Base-by-base conservation (phyloP, 306 rosid genomes). In the Ormosia emarginata region DNA sequence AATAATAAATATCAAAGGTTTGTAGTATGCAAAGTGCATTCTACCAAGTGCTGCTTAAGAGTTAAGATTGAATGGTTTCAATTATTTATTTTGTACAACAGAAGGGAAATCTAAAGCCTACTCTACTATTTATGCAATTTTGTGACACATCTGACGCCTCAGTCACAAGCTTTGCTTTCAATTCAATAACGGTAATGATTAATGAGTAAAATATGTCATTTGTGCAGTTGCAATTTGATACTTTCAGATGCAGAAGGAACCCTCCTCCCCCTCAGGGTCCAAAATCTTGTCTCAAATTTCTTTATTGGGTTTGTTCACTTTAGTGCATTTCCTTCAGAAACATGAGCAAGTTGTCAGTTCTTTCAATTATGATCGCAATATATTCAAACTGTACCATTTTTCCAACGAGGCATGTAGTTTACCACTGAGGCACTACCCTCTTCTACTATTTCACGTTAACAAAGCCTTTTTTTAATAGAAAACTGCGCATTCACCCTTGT, bases 181-280 rank as follows among this genome's bases (percentile, higher is more conserved):
- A 24, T 77, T 77, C 12, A 46, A 15, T 44, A 59, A 34, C 80
- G 46, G 24, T n/a, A 34, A 36, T 50, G 30, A 1, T 18, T 73
- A n/a, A 39, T 52, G 37, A 73, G n/a, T 6, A 12, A 74, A 74
- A 40, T 7, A 41, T 68, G 57, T 11, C 33, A 44, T 15, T 14
- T 57, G 71, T 58, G 73, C 81, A 67, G 78, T 78, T 41, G 8
- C 55, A 33, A 4, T 40, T 57, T 34, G 64, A 75, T 47, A 24
- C 52, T 76, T 56, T 61, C 43, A 44, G 65, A 67, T 15, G 65
- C 81, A n/a, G 43, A 17, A 81, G 84, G 36, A 64, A n/a, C 6
- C 1, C 41, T 24, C 24, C 24, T 24, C 15, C 6, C 17, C 57
- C 29, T 8, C 64, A 36, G 34, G 69, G 34, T 7, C 50, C 34